Evolutionary conservation across 352 stramenopile species (phyloP).

Genomic region (Salisapilia sapeloensis): DNA sequence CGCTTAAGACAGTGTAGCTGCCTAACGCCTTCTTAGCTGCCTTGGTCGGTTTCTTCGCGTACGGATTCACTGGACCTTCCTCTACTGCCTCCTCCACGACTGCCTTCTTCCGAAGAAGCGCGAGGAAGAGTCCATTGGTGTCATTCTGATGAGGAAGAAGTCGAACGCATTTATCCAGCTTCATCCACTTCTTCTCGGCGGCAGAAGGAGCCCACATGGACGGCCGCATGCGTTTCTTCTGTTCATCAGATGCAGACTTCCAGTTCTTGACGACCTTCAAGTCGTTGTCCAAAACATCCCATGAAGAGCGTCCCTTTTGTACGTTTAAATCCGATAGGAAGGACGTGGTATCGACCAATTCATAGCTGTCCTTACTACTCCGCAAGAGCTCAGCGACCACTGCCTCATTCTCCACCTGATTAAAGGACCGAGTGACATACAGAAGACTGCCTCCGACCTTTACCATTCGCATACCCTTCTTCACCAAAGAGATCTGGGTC

Average conservation of each 20-base stretch:
- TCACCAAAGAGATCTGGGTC: conserved; percentile 69
- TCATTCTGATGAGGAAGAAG: conserved; percentile 96
- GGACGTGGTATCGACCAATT: conserved; percentile 35
- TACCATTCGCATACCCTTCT: conserved; percentile 27
- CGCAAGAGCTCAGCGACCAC: conserved; percentile 62
- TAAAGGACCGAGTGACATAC: conserved; percentile 68
- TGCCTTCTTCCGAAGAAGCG: conserved; percentile 79
- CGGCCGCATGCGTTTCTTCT: conserved; percentile 31
- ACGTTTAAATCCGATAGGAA: conserved; percentile 19
- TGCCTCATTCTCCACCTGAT: conserved; percentile 73
- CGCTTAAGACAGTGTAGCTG: conserved; percentile 26
- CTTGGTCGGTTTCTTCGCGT: conserved; percentile 39
- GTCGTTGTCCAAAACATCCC: conserved; percentile 35
- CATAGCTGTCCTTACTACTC: conserved; percentile 22
- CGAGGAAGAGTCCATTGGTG: conserved; percentile 96
- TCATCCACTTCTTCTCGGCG: conserved; percentile 26
- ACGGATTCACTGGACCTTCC: conserved; percentile 14
- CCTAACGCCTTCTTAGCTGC: conserved; percentile 35
- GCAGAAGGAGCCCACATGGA: conserved; percentile 74
- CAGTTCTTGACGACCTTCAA: conserved; percentile 26
- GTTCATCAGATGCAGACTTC: conserved; percentile 25
- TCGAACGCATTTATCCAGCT: conserved; percentile 86
- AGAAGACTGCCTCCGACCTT: conserved; percentile 30
- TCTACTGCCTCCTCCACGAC: conserved; percentile 7
- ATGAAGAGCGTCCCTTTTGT: conserved; percentile 17